Percentiles rank a stretch among this genome's conserved stretches.
These are phyloP conservation scores for Coprinellus micaceus DNA, from an alignment of 768 basidiomycete genomes.

Conservation along the genomic window DNA sequence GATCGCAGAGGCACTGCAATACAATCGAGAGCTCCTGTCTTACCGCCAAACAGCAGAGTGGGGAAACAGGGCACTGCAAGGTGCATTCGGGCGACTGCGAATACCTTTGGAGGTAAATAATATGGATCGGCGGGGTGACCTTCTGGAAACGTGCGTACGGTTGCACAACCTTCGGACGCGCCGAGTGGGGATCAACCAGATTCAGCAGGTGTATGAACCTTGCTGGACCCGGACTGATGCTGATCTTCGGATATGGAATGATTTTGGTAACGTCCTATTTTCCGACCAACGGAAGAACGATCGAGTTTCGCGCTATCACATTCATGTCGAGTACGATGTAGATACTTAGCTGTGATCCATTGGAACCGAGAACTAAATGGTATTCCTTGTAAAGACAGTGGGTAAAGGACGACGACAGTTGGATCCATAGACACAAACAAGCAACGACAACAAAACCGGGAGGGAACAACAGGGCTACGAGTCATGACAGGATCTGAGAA, in stretches of 20 bases:
- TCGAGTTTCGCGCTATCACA: conserved; percentile 32
- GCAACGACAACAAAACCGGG: no score
- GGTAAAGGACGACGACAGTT: no score
- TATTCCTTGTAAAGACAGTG: no score
- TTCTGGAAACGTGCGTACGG: background rate
- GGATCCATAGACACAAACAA: no score
- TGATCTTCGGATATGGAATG: conserved; percentile 33
- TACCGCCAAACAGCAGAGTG: conserved; percentile 49
- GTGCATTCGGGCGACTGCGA: conserved; percentile 42
- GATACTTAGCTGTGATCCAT: background rate
- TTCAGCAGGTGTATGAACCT: background rate
- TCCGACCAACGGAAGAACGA: conserved; percentile 32
- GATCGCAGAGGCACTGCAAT: conserved; percentile 20
- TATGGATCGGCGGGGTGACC: background rate
- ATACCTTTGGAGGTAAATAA: conserved; percentile 37
- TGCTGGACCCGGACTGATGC: background rate
- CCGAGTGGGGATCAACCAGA: background rate
- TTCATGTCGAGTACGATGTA: conserved; percentile 9
- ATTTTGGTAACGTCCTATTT: conserved; percentile 37
- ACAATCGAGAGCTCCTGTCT: conserved; percentile 39
- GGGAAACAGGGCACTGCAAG: conserved; percentile 45
- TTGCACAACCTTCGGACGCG: background rate
- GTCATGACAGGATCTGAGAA: no score
- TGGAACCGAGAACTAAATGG: no score
- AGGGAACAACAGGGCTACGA: no score